Evolutionary conservation across 495 filamentous ascomycete species (phyloP), one percentile per base, ranked within the genome.

Genomic region (Gamarada debralockiae): DNA sequence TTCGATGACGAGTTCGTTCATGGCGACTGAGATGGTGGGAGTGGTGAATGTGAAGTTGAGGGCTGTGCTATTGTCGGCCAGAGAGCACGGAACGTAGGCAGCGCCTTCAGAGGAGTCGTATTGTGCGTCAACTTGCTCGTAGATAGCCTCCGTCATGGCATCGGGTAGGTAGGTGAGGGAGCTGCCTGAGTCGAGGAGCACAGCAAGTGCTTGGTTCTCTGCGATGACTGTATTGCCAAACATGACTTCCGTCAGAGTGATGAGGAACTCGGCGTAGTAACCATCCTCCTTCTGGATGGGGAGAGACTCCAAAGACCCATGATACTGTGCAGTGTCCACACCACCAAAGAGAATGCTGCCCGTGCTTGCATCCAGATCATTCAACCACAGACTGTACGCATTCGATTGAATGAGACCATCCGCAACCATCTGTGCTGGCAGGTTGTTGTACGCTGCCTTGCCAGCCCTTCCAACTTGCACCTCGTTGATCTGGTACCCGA

Each of bases 341-440:
- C 93, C 93, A 22, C 93, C 93, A 59, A 98, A 98, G 12, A 98
- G 73, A 48, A 98, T 89, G 44, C 79, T 84, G 27, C 93, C 93
- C 6, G 79, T 86, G 55, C 74, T 83, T 41, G 87, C 74, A 50
- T 87, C 77, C 0, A 91, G 75, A 58, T 92, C 87, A 70, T 95
- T 90, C 24, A 96, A 75, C 90, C 90, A 96, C 0, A 96, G 67
- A 54, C 85, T 90, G 67, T 92, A 98, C 14, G 92, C 90, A 55
- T 83, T 87, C 15, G 89, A 85, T 43, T 84, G 74, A 60, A 96
- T 95, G 24, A 83, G 29, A 2, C 82, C 84, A 18, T 83, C 72
- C 37, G 85, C 68, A 17, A 83, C 83, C 77, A 98, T 79, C 17
- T 84, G 73, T 53, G 78, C 76, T 8, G 91, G 90, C 13, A 97